Base-by-base conservation (phyloP, 805 yeast genomes). In the Saccharomyces eubayanus region DNA sequence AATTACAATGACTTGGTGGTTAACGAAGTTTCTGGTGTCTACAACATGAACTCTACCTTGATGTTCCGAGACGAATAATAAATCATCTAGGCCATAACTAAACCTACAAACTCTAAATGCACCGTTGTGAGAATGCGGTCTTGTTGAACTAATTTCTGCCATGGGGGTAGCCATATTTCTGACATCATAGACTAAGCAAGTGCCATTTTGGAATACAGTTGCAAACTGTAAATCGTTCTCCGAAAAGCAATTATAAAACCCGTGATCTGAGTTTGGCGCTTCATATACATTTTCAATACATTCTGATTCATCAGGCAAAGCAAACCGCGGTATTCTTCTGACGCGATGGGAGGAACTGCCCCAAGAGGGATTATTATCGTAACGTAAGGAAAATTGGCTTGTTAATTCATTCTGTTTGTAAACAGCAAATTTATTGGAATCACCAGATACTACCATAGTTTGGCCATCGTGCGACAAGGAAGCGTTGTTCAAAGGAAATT, bases 161-260 rank as follows among this genome's bases (percentile, higher is more conserved):
- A 85, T 55, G 5, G 89, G 88, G 8, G 67, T 59, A 1, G 70
- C 61, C 51, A 82, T 66, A 56, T 83, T 84, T 58, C 98, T 74
- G 6, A 87, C 66, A 68, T 91, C 98, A 66, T 84, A 91, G 8
- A 91, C 71, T 57, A 83, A 74, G 55, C 92, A 83, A 21, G 81
- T 72, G 6, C 98, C 98, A 64, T 87, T 90, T 69, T 91, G 96
- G 67, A 89, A 89, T 27, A 90, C 84, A 0, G 87, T 82, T 1
- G 94, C 83, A 65, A 91, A 86, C 57, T 82, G 77, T 51, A 76
- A 60, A 21, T 92, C 96, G 47, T 88, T 83, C n/a, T 84, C 79
- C 55, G 85, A 84, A 72, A 84, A 90, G 29, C 86, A 80, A 0
- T 88, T 82, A 5, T 96, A 90, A 64, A 90, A 88, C 2, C 96